Percentiles rank a stretch among this genome's conserved stretches.
Evolutionary conservation across 306 rosid genomes (phyloP).

Genomic region (Sindora glabra): DNA sequence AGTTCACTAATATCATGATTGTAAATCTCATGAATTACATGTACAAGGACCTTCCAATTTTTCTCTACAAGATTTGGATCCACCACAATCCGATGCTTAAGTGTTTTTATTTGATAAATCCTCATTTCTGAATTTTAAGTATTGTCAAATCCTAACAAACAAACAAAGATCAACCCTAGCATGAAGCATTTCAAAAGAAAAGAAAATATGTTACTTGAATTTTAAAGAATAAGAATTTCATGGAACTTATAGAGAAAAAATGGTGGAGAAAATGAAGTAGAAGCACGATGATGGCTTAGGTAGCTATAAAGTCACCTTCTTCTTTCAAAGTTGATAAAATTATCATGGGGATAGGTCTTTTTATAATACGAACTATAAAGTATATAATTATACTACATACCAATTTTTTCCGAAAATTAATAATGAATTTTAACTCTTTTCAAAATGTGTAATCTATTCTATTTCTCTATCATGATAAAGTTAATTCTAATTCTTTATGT

Average conservation of each 20-base stretch:
- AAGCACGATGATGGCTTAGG: neutral
- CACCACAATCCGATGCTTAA: slow-evolving; percentile 33
- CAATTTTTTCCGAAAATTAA: too few relatives aligned
- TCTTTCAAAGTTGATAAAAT: too few relatives aligned
- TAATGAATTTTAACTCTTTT: too few relatives aligned
- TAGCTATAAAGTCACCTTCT: too few relatives aligned
- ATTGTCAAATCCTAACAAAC: neutral
- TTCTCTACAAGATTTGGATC: slow-evolving; percentile 51
- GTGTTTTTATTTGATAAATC: slow-evolving; percentile 30
- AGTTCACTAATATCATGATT: slow-evolving; percentile 43
- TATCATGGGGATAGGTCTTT: too few relatives aligned
- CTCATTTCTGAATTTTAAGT: slow-evolving; percentile 13
- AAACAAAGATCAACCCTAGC: neutral
- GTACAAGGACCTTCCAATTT: slow-evolving; percentile 44
- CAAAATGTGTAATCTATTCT: too few relatives aligned
- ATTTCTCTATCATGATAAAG: too few relatives aligned
- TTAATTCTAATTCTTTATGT: too few relatives aligned
- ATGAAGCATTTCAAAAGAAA: neutral
- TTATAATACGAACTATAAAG: too few relatives aligned
- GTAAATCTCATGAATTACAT: slow-evolving; percentile 45
- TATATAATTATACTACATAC: too few relatives aligned
- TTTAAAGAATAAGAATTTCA: neutral
- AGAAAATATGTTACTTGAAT: neutral
- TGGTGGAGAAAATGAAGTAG: neutral
- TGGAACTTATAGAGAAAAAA: neutral